phyloP scores from a whole-genome alignment of 192 early-diverging fungal species.

The Coemansia sp. region DNA sequence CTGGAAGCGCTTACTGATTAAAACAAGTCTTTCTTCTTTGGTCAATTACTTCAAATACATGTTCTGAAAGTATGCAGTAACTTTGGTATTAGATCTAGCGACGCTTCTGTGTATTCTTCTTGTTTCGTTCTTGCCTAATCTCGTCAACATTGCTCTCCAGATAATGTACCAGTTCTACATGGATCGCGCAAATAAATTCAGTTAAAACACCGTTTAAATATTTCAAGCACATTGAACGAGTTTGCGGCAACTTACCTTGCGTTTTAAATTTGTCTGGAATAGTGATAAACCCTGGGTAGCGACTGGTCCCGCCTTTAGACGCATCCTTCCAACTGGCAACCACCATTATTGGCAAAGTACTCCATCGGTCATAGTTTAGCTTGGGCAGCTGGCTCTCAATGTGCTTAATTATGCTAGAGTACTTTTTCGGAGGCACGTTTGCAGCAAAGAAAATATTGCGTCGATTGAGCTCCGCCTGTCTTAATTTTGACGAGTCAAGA shows the following conservation, averaged over 20 bases:
- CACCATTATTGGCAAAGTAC: slow-evolving; percentile 44
- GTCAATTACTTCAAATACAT: not conserved
- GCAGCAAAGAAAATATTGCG: slow-evolving; percentile 34
- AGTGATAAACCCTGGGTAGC: slow-evolving; percentile 42
- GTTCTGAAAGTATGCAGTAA: no score
- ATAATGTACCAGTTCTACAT: slow-evolving; percentile 21
- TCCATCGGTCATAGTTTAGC: slow-evolving; percentile 37
- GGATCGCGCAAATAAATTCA: not conserved
- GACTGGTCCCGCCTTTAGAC: slow-evolving; percentile 9
- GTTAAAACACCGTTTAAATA: slow-evolving; percentile 3
- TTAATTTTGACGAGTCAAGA: slow-evolving; percentile 9
- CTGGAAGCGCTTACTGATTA: slow-evolving; percentile 18
- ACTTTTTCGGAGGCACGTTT: slow-evolving; percentile 20
- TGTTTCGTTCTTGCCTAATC: slow-evolving; percentile 12
- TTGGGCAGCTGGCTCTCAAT: slow-evolving; percentile 32
- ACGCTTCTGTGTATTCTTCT: slow-evolving; percentile 4
- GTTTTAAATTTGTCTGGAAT: slow-evolving; percentile 15
- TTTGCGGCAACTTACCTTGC: slow-evolving; percentile 12
- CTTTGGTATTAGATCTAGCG: not conserved
- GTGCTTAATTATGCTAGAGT: slow-evolving; percentile 5
- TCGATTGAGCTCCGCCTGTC: slow-evolving; percentile 16
- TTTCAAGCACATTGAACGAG: not conserved
- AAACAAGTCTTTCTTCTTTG: not conserved
- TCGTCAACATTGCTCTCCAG: slow-evolving; percentile 14
- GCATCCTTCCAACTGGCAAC: slow-evolving; percentile 29